Evolutionary conservation across 2,329 filamentous ascomycete species (phyloP).

Genomic region (Paracorniculantispora psalliotae): DNA sequence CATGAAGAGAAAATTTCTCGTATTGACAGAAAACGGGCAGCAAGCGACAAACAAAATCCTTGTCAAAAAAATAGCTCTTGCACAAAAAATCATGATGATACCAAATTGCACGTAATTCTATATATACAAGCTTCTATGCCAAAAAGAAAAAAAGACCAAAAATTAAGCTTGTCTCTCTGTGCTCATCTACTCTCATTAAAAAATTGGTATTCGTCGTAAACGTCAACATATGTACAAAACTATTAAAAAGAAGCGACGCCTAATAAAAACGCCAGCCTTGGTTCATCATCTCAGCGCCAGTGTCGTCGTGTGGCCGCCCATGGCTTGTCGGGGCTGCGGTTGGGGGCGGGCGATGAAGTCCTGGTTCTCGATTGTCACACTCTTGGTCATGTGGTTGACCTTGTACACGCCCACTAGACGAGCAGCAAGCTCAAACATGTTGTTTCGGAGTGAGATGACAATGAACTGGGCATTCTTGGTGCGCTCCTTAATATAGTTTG

Average conservation of each 20-base stretch:
- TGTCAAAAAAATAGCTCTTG: background rate
- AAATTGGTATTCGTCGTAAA: constrained; percentile 6
- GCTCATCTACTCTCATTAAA: constrained; percentile 7
- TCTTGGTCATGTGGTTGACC: constrained; percentile 98
- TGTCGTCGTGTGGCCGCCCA: constrained; percentile 28
- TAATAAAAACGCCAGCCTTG: background rate
- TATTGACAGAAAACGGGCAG: too few relatives aligned
- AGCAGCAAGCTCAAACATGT: constrained; percentile 99
- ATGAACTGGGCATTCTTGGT: constrained; percentile 99
- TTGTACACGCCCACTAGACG: constrained; percentile 97
- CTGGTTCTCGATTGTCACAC: constrained; percentile 79
- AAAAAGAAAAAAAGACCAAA: background rate
- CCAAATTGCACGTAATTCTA: constrained; percentile 1
- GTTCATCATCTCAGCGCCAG: constrained; percentile 29
- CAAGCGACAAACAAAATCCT: background rate
- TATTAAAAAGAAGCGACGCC: background rate
- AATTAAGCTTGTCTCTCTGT: background rate
- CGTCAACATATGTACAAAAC: constrained; percentile 14
- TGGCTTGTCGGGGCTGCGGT: constrained; percentile 25
- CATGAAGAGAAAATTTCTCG: background rate
- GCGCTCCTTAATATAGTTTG: constrained; percentile 97
- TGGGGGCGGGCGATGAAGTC: constrained; percentile 59
- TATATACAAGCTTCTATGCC: background rate
- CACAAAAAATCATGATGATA: background rate
- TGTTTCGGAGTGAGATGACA: constrained; percentile 94